These are phyloP conservation scores for Sporothrix euskadiensis DNA, from an alignment of 2,329 filamentous ascomycete species.

Conservation along the genomic window DNA sequence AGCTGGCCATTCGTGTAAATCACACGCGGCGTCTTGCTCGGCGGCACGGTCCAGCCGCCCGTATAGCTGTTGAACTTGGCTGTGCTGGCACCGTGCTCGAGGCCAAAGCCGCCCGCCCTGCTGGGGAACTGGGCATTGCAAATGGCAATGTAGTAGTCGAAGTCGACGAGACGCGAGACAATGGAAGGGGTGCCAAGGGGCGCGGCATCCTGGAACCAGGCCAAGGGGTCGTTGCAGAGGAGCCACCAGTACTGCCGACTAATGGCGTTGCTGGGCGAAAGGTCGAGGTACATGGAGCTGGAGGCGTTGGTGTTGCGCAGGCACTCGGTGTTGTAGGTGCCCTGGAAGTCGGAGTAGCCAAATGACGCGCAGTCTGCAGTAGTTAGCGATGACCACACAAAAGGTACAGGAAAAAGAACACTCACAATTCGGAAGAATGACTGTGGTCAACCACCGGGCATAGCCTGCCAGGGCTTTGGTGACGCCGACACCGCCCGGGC, in stretches of 20 bases:
- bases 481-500: conserved; percentile 52
- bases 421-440: conserved; percentile 44
- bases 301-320: conserved; percentile 49
- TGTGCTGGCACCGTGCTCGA: conserved; percentile 39
- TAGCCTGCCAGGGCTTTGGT: conserved; percentile 55
- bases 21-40: conserved; percentile 40
- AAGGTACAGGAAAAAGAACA: neutral
- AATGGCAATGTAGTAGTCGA: conserved; percentile 45
- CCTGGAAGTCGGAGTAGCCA: conserved; percentile 37
- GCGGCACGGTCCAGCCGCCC: conserved; percentile 42
- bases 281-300: conserved; percentile 45
- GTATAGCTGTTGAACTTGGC: conserved; percentile 42
- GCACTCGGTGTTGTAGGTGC: conserved; percentile 49
- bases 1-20: conserved; percentile 45
- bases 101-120: conserved; percentile 39
- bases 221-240: conserved; percentile 53
- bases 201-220: conserved; percentile 49
- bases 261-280: conserved; percentile 43
- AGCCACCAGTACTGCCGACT: conserved; percentile 59
- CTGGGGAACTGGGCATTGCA: conserved; percentile 50
- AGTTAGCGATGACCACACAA: neutral
- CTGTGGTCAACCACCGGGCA: conserved; percentile 49
- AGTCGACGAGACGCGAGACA: conserved; percentile 43
- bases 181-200: conserved; percentile 46
- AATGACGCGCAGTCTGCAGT: conserved; percentile 44